These are phyloP conservation scores for Globisporangium perplexum DNA, from an alignment of 352 stramenopile species.

Conservation along the genomic window DNA sequence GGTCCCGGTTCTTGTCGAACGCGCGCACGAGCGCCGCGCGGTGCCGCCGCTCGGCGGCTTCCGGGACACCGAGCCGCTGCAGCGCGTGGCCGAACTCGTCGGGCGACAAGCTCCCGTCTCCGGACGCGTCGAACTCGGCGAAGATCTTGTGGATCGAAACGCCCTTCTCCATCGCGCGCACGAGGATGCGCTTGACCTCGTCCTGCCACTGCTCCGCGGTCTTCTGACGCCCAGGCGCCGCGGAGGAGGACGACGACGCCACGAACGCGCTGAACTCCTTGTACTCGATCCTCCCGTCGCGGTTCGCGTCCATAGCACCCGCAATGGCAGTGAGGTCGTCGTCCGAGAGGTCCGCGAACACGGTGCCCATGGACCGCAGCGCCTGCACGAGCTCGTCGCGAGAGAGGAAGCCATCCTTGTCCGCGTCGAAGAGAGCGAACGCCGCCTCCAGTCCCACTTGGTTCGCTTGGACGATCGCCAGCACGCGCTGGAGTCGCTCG, in stretches of 20 bases:
- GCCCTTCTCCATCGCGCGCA: slow-evolving; percentile 47
- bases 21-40: slow-evolving; percentile 29
- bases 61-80: slow-evolving; percentile 39
- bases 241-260: background rate
- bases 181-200: slow-evolving; percentile 47
- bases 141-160: slow-evolving; percentile 63
- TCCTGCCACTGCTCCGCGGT: slow-evolving; percentile 22
- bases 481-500: slow-evolving; percentile 32
- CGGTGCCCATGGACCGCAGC: slow-evolving; percentile 34
- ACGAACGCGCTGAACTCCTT: slow-evolving; percentile 39
- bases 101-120: slow-evolving; percentile 51
- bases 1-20: slow-evolving; percentile 58
- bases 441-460: slow-evolving; percentile 24
- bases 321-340: slow-evolving; percentile 27
- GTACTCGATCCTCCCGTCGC: slow-evolving; percentile 40
- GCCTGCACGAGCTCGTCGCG: slow-evolving; percentile 38
- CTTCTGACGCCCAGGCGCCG: slow-evolving; percentile 1
- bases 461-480: slow-evolving; percentile 24
- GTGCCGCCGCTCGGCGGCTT: slow-evolving; percentile 9
- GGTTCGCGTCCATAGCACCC: slow-evolving; percentile 33
- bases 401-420: slow-evolving; percentile 41
- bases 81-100: slow-evolving; percentile 51
- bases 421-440: slow-evolving; percentile 37
- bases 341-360: slow-evolving; percentile 39
- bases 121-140: slow-evolving; percentile 46